Evolutionary conservation across 139 green algal species (phyloP).

Genomic region (Diplosphaera chodatii): DNA sequence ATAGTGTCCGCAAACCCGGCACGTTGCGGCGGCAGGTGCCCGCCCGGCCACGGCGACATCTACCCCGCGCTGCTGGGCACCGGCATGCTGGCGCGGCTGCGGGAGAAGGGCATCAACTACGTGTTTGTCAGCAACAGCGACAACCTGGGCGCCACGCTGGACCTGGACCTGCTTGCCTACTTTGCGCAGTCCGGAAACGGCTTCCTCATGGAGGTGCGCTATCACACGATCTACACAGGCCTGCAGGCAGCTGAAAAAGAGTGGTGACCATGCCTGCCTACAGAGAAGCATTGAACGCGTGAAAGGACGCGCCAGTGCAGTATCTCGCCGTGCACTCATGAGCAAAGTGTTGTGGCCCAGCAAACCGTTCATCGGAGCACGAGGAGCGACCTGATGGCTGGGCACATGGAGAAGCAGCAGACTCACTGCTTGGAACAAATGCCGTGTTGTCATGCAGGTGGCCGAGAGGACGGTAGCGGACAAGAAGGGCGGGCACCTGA

Average conservation of each 20-base stretch:
- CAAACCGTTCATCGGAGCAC: too few relatives aligned
- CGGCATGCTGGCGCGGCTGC: conserved; percentile 78
- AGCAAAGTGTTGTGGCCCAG: too few relatives aligned
- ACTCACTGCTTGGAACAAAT: too few relatives aligned
- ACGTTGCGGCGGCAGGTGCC: conserved; percentile 41
- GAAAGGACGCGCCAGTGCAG: too few relatives aligned
- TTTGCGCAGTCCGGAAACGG: background rate
- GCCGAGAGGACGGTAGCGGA: conserved; percentile 76
- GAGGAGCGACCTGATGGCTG: too few relatives aligned
- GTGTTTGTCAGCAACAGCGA: conserved; percentile 78
- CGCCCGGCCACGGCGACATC: conserved; percentile 89
- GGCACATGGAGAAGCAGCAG: too few relatives aligned
- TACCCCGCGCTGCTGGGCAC: conserved; percentile 84
- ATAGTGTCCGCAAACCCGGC: too few relatives aligned
- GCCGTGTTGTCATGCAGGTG: conserved; percentile 38
- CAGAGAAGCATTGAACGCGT: too few relatives aligned
- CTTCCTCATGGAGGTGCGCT: background rate
- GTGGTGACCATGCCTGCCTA: too few relatives aligned
- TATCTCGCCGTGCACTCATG: too few relatives aligned
- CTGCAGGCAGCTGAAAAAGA: too few relatives aligned
- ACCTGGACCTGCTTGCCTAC: background rate
- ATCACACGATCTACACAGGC: too few relatives aligned
- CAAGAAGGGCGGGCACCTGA: conserved; percentile 91
- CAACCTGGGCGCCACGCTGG: conserved; percentile 58
- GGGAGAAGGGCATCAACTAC: conserved; percentile 61